Evolutionary conservation across 352 stramenopile genomes (phyloP).

Genomic region (Bremia lactucae): DNA sequence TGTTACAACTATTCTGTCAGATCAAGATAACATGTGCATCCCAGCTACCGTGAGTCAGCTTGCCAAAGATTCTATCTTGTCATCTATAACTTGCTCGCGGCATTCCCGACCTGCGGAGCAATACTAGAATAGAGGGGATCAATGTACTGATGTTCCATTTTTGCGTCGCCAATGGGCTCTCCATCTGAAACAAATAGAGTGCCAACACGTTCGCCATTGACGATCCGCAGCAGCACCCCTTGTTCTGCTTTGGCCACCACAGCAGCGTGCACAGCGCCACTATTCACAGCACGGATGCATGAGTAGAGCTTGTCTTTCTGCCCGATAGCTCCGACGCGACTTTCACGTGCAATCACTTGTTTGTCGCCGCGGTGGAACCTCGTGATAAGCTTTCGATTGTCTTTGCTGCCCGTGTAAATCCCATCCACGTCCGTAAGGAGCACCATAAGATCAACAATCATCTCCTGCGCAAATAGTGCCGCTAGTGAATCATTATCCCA

Average conservation of each 20-base stretch:
- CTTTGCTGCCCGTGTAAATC: constrained; percentile 28
- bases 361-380: constrained; percentile 40
- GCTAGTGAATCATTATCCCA: constrained; percentile 84
- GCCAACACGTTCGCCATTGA: constrained; percentile 57
- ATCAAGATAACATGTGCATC: too few species aligned
- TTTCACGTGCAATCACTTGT: constrained; percentile 33
- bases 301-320: constrained; percentile 78
- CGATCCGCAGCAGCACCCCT: constrained; percentile 42
- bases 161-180: constrained; percentile 30
- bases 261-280: constrained; percentile 39
- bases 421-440: constrained; percentile 69
- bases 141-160: constrained; percentile 38
- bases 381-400: constrained; percentile 26
- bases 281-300: constrained; percentile 71
- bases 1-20: too few species aligned
- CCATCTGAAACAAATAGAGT: constrained; percentile 52
- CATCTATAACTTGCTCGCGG: constrained; percentile 31
- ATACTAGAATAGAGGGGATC: constrained; percentile 66
- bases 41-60: too few species aligned
- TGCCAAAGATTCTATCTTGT: too few species aligned
- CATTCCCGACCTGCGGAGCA: constrained; percentile 14
- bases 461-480: constrained; percentile 61
- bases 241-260: constrained; percentile 60
- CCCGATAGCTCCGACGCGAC: constrained; percentile 45
- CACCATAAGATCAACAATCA: constrained; percentile 66